phyloP scores from a whole-genome alignment of 345 rosid genomes.

The Syzygium aqueum region DNA sequence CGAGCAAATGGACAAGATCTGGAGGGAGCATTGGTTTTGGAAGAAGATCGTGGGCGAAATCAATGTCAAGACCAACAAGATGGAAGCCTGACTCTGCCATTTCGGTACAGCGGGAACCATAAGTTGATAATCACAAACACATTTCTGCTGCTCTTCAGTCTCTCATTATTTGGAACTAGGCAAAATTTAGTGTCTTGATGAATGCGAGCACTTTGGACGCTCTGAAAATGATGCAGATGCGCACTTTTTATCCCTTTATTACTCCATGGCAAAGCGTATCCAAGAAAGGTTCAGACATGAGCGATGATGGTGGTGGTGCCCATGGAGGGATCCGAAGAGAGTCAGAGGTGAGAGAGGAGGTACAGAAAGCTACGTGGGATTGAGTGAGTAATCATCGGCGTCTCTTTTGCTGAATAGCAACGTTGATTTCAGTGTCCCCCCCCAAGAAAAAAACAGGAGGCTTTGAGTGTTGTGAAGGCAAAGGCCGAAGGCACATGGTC shows the following conservation, averaged over 20 bases:
- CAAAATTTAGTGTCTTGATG: background rate
- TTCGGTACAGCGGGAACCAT: background rate
- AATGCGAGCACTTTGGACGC: background rate
- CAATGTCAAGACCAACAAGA: background rate
- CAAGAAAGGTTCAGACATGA: background rate
- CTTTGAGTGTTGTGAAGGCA: background rate
- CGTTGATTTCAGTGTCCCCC: background rate
- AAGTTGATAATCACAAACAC: background rate
- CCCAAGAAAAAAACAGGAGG: background rate
- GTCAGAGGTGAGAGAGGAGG: background rate
- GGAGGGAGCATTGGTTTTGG: conserved; percentile 44
- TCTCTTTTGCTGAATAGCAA: background rate
- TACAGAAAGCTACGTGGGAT: background rate
- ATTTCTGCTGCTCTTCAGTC: background rate
- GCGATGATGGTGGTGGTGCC: background rate
- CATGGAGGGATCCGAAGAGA: background rate
- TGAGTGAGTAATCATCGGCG: background rate
- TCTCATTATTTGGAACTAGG: background rate
- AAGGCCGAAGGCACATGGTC: background rate
- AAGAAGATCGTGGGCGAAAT: background rate
- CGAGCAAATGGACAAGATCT: conserved; percentile 32
- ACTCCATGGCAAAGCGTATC: background rate
- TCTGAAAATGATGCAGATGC: background rate
- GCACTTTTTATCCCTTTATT: background rate
- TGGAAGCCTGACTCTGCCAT: background rate